Base-by-base conservation (phyloP, 768 basidiomycete species). In the Chiua virens region DNA sequence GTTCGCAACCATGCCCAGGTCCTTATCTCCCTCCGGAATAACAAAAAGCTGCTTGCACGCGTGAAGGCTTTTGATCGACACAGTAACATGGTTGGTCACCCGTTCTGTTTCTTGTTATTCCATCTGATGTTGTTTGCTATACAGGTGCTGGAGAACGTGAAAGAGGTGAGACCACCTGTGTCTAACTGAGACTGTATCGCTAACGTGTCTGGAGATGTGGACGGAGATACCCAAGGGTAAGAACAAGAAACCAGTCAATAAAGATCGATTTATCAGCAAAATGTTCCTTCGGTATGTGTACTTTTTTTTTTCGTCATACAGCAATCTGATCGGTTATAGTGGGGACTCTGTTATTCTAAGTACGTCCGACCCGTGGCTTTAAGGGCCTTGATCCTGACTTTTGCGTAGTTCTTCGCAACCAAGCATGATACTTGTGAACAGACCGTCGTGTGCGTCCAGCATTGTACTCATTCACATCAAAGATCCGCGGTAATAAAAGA, bases 51-150 rank as follows among this genome's bases (percentile, higher is more conserved):
- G 32, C 79, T 94, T 42, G 91, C 92, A 30, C 83, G 95, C 44
- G 95, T 98, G 49, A 99, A 99, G 72, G 97, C 97, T 1, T 99
- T 99, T 68, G 97, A 99, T 71, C 80, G 97, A 67, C 97, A 99
- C 73, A 91, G 92, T 62, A 99, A 99, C 68, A 98, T 99, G 95
- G 96, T 92, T 58, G 42, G 85, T 72, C 37, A 21, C 44, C 7
- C 21, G 17, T 40, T 45, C 47, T 10, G 41, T 21, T 43, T 46
- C 36, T 42, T 30, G 18, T 11, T 21, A 13, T 34, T 20, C 32
- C 17, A 27, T 47, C 52, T 62, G 47, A 67, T 21, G 8, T 34
- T 21, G 41, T 42, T 47, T 36, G 23, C 35, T 41, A 41, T 0
- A 54, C n/a, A 95, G 92, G 93, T 96, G 17, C 79, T 98, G 53